Percentiles rank a stretch among this genome's conserved stretches.
phyloP scores from a whole-genome alignment of 116 monocot species.

The Papilionanthe hybrid region DNA sequence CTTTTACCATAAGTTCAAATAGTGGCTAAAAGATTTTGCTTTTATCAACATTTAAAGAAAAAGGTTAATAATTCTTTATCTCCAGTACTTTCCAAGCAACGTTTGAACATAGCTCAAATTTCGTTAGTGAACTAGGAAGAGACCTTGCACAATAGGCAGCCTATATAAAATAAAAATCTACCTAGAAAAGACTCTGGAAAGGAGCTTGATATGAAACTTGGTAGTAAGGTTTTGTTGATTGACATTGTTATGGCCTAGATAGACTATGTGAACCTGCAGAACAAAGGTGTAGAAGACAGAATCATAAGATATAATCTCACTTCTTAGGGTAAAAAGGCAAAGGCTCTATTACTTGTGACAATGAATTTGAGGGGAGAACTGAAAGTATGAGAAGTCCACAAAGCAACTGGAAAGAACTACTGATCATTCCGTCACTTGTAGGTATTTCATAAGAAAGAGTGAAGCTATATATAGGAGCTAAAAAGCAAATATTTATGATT shows the following conservation, averaged over 20 bases:
- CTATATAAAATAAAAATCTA: neutral
- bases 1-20: no score
- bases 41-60: no score
- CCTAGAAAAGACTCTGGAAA: slow-evolving; percentile 57
- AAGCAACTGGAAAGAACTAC: slow-evolving; percentile 18
- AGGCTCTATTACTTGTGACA: neutral
- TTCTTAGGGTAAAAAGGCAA: neutral
- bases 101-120: no score
- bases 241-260: slow-evolving; percentile 48
- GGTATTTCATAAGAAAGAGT: neutral
- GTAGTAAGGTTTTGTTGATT: slow-evolving; percentile 41
- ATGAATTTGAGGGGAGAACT: neutral
- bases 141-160: no score
- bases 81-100: no score
- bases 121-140: no score
- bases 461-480: slow-evolving; percentile 25
- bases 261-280: slow-evolving; percentile 70
- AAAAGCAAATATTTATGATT: slow-evolving; percentile 32
- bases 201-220: slow-evolving; percentile 40
- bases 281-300: neutral
- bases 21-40: no score
- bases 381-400: slow-evolving; percentile 24
- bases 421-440: slow-evolving; percentile 28
- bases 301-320: neutral
- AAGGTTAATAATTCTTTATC: no score